Evolutionary conservation across 495 filamentous ascomycete genomes (phyloP), one percentile per base, ranked within the genome.

Genomic region (Venustampulla echinocandica): DNA sequence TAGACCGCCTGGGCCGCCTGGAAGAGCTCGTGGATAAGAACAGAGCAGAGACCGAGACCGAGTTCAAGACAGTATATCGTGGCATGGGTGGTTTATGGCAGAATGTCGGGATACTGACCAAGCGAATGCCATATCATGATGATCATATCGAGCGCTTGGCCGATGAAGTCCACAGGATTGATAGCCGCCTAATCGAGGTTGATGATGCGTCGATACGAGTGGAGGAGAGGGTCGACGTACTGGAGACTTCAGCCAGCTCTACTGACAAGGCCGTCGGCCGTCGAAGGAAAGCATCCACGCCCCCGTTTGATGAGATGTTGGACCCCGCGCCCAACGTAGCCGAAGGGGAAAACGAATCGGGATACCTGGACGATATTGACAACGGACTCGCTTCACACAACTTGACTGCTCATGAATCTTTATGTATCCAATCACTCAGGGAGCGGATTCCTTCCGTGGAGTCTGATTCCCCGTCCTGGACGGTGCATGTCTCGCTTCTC

Each of bases 401-500:
- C n/a, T n/a, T n/a, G n/a, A n/a, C n/a, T n/a, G n/a, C n/a, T n/a
- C n/a, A n/a, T n/a, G 50, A 50, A 17, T 25, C 47, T 2, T 39
- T 40, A 6, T 25, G 47, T n/a, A 47, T 54, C 33, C 39, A 57
- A 41, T 40, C 33, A 3, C 54, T 52, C 40, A 37, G 50, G 10
- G 35, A 50, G 34, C n/a, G 44, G 20, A 47, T 54, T 22, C 42
- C 49, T 20, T 51, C 54, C 17, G 45, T 46, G 10, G 54, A 54
- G 23, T 43, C 46, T 2, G 48, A 32, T 17, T 35, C 55, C 7
- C 44, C 63, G 30, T 57, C 69, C 9, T 77, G 74, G 74, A 77
- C 74, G 4, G 73, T 76, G 19, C 74, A 77, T 52, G 64, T 77
- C 32, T 75, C 71, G 17, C 67, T 77, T 20, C 64, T 77, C 1